phyloP scores from a whole-genome alignment of 2,329 filamentous ascomycete genomes.

The Fusarium sp. region DNA sequence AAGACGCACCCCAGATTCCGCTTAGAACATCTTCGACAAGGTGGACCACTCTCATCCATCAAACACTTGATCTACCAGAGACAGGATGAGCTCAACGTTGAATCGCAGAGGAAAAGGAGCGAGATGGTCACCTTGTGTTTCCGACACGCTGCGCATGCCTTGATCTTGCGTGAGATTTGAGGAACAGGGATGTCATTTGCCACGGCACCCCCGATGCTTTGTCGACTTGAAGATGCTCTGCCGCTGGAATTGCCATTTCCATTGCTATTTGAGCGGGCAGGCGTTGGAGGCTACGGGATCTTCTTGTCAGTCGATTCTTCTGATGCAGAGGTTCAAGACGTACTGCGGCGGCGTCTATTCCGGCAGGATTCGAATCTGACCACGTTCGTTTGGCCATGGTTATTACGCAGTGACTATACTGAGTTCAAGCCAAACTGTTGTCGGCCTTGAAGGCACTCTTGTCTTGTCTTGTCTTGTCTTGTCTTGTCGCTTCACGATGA shows the following conservation, averaged over 20 bases:
- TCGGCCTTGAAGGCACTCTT: neutral
- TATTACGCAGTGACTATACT: neutral
- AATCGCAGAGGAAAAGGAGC: fast-evolving
- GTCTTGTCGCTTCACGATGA: neutral
- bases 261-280: conserved; percentile 30
- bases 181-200: conserved; percentile 38
- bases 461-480: neutral
- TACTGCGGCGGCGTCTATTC: conserved; percentile 20
- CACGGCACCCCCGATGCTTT: conserved; percentile 25
- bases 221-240: conserved; percentile 28
- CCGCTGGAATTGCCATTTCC: conserved; percentile 22
- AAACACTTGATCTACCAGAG: conserved; percentile 51
- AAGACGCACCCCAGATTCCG: conserved; percentile 51
- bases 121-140: conserved; percentile 50
- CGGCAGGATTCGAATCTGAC: conserved; percentile 39
- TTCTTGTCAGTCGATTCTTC: conserved; percentile 13
- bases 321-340: neutral
- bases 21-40: conserved; percentile 51
- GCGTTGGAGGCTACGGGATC: conserved; percentile 17
- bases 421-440: neutral
- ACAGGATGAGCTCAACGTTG: neutral
- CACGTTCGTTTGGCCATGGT: conserved; percentile 41
- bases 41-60: conserved; percentile 53
- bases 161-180: conserved; percentile 52
- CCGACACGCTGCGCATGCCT: conserved; percentile 53